Evolutionary conservation across 108 stramenopile genomes (phyloP).

Genomic region (Fragilaria crotonensis): DNA sequence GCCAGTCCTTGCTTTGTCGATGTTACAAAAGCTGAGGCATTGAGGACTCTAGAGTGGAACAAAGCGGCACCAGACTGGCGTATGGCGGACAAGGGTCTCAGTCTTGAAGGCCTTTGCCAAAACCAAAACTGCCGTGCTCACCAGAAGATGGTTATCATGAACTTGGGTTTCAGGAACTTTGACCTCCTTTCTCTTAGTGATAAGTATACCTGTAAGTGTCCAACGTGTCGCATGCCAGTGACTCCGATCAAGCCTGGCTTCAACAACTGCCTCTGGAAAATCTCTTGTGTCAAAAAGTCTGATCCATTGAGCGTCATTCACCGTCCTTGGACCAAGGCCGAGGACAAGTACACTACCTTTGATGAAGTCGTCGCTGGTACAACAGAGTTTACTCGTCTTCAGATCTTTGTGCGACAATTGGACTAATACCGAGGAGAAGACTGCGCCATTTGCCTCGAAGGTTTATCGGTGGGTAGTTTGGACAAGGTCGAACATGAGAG

Average conservation of each 20-base stretch:
- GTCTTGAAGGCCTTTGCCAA: conserved; percentile 3
- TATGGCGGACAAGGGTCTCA: background rate
- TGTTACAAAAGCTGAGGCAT: too few species aligned
- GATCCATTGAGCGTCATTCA: background rate
- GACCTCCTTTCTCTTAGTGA: too few species aligned
- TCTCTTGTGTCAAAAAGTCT: background rate
- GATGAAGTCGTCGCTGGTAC: conserved; percentile 1
- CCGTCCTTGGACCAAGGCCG: background rate
- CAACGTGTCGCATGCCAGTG: background rate
- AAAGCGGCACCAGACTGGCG: conserved; percentile 1
- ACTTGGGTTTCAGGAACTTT: too few species aligned
- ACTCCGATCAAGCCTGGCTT: conserved; percentile 5
- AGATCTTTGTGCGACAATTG: conserved; percentile 3
- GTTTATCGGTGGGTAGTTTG: too few species aligned
- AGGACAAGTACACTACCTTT: conserved; percentile 3
- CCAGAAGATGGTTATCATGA: too few species aligned
- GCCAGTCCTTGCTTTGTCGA: too few species aligned
- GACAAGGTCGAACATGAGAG: too few species aligned
- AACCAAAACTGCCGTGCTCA: conserved; percentile 2
- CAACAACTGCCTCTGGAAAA: conserved; percentile 8
- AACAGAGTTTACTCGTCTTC: background rate
- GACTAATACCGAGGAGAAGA: too few species aligned
- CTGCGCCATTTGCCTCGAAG: too few species aligned
- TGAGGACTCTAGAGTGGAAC: background rate
- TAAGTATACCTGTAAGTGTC: background rate